Conservation (phyloP, 352 stramenopile genomes). For the Globisporangium nunn region DNA sequence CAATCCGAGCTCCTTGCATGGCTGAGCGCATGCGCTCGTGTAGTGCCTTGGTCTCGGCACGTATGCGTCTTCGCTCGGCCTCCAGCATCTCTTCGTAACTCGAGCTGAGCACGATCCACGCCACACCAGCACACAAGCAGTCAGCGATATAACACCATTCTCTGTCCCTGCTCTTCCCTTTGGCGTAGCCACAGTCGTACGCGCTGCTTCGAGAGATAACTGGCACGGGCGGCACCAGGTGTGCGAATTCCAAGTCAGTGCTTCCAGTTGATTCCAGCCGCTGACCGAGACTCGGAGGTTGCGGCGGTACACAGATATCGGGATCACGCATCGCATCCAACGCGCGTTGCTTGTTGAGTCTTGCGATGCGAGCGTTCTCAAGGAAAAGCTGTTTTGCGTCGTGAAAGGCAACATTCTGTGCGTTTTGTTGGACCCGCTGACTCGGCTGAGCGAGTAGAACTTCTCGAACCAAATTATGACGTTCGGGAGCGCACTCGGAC, state of each 20-base stretch:
- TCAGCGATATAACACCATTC: background rate
- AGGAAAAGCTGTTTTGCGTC: constrained; percentile 13
- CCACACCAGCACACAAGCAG: background rate
- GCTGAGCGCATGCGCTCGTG: constrained; percentile 44
- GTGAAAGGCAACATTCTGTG: background rate
- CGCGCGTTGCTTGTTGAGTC: constrained; percentile 20
- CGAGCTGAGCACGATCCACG: constrained; percentile 1
- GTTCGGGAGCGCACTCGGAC: background rate
- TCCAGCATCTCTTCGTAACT: constrained; percentile 40
- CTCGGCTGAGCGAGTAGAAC: background rate
- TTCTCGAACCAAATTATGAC: background rate
- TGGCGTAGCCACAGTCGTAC: background rate
- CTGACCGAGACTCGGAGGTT: background rate
- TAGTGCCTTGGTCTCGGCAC: constrained; percentile 41
- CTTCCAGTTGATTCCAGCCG: background rate
- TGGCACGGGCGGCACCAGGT: background rate
- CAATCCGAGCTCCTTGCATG: background rate
- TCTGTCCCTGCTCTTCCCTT: background rate
- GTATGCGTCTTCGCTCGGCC: constrained; percentile 30
- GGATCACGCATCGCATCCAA: constrained; percentile 13
- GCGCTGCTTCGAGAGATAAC: constrained; percentile 2
- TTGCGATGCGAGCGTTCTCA: constrained; percentile 20
- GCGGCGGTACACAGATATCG: background rate
- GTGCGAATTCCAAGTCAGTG: no score
- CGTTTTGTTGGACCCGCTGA: background rate